These are phyloP conservation scores for Vigna radiata DNA, from an alignment of 306 rosid species.

Conservation along the genomic window DNA sequence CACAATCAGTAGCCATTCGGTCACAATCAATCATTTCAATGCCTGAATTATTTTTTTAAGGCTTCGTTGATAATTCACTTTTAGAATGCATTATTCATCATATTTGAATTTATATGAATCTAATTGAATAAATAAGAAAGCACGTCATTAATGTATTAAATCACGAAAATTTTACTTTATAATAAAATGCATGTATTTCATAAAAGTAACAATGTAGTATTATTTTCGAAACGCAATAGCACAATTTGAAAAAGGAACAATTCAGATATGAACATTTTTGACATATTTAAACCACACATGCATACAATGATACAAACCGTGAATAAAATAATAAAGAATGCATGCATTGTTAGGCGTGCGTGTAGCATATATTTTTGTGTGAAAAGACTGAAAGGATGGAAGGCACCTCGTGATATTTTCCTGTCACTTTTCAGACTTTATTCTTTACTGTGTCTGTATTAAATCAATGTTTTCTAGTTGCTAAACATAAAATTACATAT, in stretches of 20 bases:
- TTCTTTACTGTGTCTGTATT: not conserved
- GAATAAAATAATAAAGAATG: not conserved
- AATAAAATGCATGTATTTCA: not conserved
- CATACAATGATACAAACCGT: not conserved
- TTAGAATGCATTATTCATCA: not conserved
- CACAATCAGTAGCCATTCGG: not conserved
- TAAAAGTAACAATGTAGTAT: too few relatives aligned
- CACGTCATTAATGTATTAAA: not conserved
- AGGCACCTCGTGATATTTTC: conserved; percentile 15
- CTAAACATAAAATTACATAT: too few relatives aligned
- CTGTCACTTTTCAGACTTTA: conserved; percentile 12
- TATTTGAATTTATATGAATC: not conserved
- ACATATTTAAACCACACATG: not conserved
- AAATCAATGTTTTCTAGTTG: too few relatives aligned
- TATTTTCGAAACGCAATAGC: not conserved
- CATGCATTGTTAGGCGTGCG: not conserved
- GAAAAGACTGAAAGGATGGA: conserved; percentile 11
- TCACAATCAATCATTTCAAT: not conserved
- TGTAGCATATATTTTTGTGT: conserved; percentile 29
- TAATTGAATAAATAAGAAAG: not conserved
- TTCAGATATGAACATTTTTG: not conserved
- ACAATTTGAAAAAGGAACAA: not conserved
- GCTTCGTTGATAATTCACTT: not conserved
- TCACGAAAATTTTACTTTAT: not conserved
- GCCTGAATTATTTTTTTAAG: not conserved